Percentiles rank a stretch among this genome's conserved stretches.
phyloP scores from a whole-genome alignment of 768 basidiomycete species.

The Rhodotorula diobovata region DNA sequence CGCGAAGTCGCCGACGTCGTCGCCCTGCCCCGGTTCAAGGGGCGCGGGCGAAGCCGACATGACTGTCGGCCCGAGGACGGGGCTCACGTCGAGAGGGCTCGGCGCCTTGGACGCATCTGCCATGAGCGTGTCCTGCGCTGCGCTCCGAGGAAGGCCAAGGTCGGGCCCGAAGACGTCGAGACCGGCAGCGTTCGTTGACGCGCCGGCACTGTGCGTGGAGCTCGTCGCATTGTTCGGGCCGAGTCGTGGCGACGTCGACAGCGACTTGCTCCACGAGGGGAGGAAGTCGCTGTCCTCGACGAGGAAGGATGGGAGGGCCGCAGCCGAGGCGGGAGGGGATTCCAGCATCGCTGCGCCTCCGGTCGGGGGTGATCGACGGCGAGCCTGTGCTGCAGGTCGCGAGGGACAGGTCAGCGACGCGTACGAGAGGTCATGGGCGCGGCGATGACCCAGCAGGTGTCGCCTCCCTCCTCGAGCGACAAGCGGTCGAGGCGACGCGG shows the following conservation, averaged over 20 bases:
- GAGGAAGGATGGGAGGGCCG: constrained; percentile 4
- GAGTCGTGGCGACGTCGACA: background rate
- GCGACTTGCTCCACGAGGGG: constrained; percentile 22
- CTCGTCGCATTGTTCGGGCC: background rate
- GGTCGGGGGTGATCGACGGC: background rate
- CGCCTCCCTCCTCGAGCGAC: background rate
- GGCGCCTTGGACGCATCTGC: background rate
- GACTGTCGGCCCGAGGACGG: constrained; percentile 5
- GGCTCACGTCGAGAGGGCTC: background rate
- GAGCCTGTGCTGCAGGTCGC: background rate
- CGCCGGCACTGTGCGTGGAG: too few relatives aligned
- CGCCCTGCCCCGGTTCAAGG: background rate
- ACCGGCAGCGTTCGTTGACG: background rate
- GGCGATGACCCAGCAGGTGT: background rate
- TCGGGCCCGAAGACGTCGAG: background rate
- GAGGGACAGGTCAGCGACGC: background rate
- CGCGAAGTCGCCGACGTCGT: too few relatives aligned
- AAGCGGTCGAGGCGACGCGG: too few relatives aligned
- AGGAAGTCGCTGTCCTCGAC: constrained; percentile 13
- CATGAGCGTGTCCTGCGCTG: background rate
- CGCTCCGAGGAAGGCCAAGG: accelerated
- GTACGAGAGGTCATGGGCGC: too few relatives aligned
- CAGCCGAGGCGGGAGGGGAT: background rate
- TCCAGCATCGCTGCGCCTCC: constrained; percentile 12
- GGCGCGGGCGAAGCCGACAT: background rate